These are phyloP conservation scores for Colletotrichum camelliae DNA, from an alignment of 2,329 filamentous ascomycete genomes.

Conservation along the genomic window DNA sequence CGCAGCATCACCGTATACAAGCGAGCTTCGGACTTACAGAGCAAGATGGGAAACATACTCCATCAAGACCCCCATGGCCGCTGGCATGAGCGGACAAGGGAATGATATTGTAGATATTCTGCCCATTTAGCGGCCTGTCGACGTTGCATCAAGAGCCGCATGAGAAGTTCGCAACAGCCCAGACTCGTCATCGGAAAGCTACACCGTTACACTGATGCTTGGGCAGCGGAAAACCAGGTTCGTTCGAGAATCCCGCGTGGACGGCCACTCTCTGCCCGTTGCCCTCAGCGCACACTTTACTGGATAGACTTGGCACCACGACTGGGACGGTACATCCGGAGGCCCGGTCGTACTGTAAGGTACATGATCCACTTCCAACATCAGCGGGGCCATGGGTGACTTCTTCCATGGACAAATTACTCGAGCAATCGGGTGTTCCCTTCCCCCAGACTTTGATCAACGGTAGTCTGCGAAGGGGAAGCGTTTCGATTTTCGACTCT, in stretches of 20 bases:
- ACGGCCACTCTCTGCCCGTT: background rate
- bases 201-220: background rate
- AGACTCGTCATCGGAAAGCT: background rate
- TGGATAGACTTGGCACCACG: background rate
- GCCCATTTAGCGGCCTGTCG: background rate
- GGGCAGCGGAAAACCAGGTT: background rate
- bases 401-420: background rate
- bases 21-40: background rate
- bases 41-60: background rate
- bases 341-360: background rate
- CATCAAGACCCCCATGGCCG: background rate
- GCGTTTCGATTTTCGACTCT: background rate
- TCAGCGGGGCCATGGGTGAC: background rate
- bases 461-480: background rate
- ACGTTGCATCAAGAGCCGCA: background rate
- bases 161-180: background rate
- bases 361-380: background rate
- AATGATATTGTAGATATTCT: conserved; percentile 1
- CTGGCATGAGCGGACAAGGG: background rate
- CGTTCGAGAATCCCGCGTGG: background rate
- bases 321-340: conserved; percentile 8
- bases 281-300: background rate
- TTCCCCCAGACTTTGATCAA: background rate
- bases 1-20: background rate
- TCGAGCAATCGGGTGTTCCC: background rate